Percentiles rank a stretch among this genome's conserved stretches.
phyloP scores from a whole-genome alignment of 2,329 filamentous ascomycete species.

The Paecilomyces dactylethromorphus region DNA sequence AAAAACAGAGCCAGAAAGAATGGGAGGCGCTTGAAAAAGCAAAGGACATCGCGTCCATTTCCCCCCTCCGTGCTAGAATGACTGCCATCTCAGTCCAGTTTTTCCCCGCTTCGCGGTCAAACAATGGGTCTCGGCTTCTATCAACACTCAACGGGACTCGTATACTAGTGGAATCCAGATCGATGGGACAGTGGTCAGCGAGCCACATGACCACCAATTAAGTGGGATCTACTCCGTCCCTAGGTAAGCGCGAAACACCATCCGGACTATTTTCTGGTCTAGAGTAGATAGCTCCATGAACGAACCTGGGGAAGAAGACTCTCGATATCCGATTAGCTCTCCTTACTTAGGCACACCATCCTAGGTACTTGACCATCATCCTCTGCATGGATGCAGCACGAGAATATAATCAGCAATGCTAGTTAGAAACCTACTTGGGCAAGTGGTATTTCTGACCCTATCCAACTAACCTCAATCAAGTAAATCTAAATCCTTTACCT shows the following conservation, averaged over 20 bases:
- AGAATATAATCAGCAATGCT: no score
- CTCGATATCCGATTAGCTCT: neutral
- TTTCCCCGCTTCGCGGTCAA: neutral
- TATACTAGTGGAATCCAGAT: neutral
- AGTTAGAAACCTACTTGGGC: no score
- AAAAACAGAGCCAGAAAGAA: neutral
- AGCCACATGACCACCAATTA: neutral
- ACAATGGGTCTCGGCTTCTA: neutral
- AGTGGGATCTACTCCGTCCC: neutral
- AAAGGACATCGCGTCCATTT: neutral
- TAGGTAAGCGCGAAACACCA: neutral
- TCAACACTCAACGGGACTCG: neutral
- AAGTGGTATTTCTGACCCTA: no score
- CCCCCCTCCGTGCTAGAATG: neutral
- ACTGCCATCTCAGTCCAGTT: neutral
- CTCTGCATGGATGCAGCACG: no score
- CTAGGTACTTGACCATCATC: no score
- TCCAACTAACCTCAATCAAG: no score
- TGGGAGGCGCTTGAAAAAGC: neutral
- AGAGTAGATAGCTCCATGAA: neutral
- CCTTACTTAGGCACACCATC: neutral
- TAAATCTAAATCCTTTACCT: neutral
- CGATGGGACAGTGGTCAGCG: neutral
- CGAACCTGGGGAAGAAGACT: neutral
- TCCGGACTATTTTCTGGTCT: no score